phyloP scores from a whole-genome alignment of 768 basidiomycete genomes.

The Serendipita indica region DNA sequence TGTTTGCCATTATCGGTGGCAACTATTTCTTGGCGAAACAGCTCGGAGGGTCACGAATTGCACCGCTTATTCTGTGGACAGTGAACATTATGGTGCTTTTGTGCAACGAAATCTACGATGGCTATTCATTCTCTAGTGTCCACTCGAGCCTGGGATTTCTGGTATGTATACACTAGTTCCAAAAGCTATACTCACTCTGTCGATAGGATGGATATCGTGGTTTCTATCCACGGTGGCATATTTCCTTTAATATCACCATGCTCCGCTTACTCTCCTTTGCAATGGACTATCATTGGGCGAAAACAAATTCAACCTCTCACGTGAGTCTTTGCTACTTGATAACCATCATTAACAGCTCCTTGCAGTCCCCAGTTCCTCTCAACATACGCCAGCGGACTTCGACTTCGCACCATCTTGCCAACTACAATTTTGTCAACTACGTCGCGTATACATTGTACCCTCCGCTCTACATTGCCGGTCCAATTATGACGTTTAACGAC shows the following conservation, averaged over 20 bases:
- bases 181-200: not conserved
- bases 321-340: conserved; percentile 22
- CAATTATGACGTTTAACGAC: conserved; percentile 92
- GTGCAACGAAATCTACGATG: conserved; percentile 55
- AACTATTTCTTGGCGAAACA: conserved; percentile 55
- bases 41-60: conserved; percentile 29
- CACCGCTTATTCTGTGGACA: conserved; percentile 51
- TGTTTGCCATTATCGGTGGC: conserved; percentile 47
- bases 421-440: conserved; percentile 51
- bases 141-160: conserved; percentile 40
- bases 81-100: conserved; percentile 67
- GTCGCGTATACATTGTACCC: conserved; percentile 80
- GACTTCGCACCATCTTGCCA: conserved; percentile 41
- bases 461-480: conserved; percentile 89
- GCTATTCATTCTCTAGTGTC: conserved; percentile 52
- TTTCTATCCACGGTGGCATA: conserved; percentile 80
- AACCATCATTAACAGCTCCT: conserved; percentile 11
- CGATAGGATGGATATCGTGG: conserved; percentile 34
- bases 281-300: conserved; percentile 80
- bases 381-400: conserved; percentile 47
- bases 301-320: conserved; percentile 21
- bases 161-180: conserved; percentile 30
- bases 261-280: conserved; percentile 83
- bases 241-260: conserved; percentile 94
- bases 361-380: conserved; percentile 23